phyloP scores from a whole-genome alignment of 805 yeast species.

The Cyberlindnera mycetangii region DNA sequence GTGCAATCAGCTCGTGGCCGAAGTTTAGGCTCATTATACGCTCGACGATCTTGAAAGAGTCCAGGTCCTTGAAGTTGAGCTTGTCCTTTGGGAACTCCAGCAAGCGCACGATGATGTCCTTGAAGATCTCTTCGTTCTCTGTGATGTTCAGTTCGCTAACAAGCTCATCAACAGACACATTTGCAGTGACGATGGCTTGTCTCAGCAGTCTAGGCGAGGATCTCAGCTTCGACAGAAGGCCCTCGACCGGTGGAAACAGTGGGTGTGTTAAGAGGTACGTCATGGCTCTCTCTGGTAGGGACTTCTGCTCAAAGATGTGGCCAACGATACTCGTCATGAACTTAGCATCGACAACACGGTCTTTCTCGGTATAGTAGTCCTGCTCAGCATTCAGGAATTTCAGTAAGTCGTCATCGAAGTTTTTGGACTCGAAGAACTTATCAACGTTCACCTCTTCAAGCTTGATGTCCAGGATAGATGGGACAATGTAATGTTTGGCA shows the following conservation, averaged over 20 bases:
- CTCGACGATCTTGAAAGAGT: constrained; percentile 39
- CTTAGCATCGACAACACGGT: constrained; percentile 57
- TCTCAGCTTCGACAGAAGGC: constrained; percentile 51
- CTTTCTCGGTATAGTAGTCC: constrained; percentile 62
- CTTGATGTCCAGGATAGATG: constrained; percentile 28
- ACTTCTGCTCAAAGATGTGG: constrained; percentile 35
- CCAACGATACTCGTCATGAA: constrained; percentile 47
- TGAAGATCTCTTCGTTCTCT: constrained; percentile 61
- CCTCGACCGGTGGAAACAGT: constrained; percentile 66
- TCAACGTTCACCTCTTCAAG: constrained; percentile 16
- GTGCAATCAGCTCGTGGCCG: constrained; percentile 60
- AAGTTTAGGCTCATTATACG: constrained; percentile 44
- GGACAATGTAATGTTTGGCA: constrained; percentile 19
- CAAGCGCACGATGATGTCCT: constrained; percentile 65
- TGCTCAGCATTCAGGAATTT: constrained; percentile 32
- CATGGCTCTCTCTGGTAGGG: constrained; percentile 45
- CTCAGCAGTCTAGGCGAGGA: constrained; percentile 63
- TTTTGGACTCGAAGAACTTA: constrained; percentile 25
- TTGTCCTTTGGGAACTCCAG: constrained; percentile 51
- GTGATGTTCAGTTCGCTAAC: constrained; percentile 54
- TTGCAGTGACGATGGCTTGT: constrained; percentile 80
- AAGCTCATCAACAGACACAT: constrained; percentile 61
- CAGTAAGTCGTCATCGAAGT: constrained; percentile 33
- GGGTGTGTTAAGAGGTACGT: constrained; percentile 86
- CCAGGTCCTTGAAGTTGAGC: constrained; percentile 23